Evolutionary conservation across 1,139 yeast genomes (phyloP), one percentile per base, ranked within the genome.

Genomic region (Debaryomycetaceae sp.): DNA sequence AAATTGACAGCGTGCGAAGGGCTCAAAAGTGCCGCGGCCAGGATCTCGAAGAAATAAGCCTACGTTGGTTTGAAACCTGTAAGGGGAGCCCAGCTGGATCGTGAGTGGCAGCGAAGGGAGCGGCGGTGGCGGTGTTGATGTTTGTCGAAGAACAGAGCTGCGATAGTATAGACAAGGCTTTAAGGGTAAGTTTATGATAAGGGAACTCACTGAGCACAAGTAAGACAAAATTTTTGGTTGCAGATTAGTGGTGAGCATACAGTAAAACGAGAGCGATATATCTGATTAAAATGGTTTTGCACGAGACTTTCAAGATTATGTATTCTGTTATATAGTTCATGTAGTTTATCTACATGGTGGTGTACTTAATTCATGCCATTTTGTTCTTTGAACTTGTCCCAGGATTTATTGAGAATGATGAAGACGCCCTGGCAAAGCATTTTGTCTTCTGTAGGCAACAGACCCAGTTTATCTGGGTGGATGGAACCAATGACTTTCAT

Each of bases 401-500:
- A 94, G 1, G 98, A 91, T 50, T 80, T 77, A 59, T 91, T 91
- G 48, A 94, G 68, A 0, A 81, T 73, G 34, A 89, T 85, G 55
- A 94, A 94, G 0, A 92, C 94, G 7, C 82, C 81, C 52, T 89
- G 92, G 26, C 98, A 94, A 38, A 91, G 70, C 83, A 91, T 78
- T 57, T 83, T 83, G 44, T 80, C 79, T 51, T 87, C 92, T n/a
- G 79, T 67, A 24, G 66, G 62, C 6, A 81, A 63, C 28, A 71
- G 67, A 4, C 79, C 70, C 31, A 89, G 67, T 60, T 94, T 94
- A 60, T 94, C 98, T 0, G 98, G 98, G 57, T 94, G 99, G 5
- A 94, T 88, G 50, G 83, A 80, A 28, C 96, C 83, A 33, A 89
- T 94, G 1, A 96, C 98, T 60, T 88, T 92, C 91, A 94, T 78